phyloP scores from a whole-genome alignment of 257 asterid genomes.

The Penstemon davidsonii region DNA sequence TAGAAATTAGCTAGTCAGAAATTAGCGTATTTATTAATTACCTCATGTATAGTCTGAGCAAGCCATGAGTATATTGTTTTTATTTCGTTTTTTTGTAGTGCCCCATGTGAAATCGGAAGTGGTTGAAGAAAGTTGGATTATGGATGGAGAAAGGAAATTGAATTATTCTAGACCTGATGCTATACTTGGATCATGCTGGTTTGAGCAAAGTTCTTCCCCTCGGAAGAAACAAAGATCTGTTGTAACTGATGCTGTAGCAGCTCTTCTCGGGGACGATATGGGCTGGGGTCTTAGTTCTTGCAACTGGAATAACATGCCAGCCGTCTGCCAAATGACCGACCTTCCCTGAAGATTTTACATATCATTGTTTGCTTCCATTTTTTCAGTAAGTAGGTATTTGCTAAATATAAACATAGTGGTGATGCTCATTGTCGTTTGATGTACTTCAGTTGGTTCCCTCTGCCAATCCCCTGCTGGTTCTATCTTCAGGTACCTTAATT shows the following conservation, averaged over 20 bases:
- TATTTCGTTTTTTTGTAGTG: conserved; percentile 30
- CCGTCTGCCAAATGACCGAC: conserved; percentile 45
- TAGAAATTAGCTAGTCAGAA: conserved; percentile 5
- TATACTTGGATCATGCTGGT: conserved; percentile 55
- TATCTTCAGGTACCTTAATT: too few species aligned
- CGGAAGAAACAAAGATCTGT: conserved; percentile 27
- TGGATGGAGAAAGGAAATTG: conserved; percentile 33
- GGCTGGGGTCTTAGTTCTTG: conserved; percentile 38
- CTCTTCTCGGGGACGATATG: conserved; percentile 33
- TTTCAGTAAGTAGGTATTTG: neutral
- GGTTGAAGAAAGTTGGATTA: conserved; percentile 38
- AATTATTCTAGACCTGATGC: conserved; percentile 43
- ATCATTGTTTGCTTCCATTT: neutral
- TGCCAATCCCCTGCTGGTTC: too few species aligned
- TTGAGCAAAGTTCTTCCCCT: conserved; percentile 26
- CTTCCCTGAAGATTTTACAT: conserved; percentile 27
- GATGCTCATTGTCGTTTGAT: neutral
- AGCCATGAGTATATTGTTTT: neutral
- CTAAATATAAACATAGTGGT: neutral
- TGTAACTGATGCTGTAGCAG: conserved; percentile 26
- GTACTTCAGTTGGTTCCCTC: neutral
- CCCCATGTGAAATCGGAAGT: conserved; percentile 46
- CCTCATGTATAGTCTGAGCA: neutral
- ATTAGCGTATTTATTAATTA: neutral
- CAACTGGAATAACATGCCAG: conserved; percentile 51